These are phyloP conservation scores for Tolypocladium nubicola DNA, from an alignment of 2,329 filamentous ascomycete species.

Conservation along the genomic window DNA sequence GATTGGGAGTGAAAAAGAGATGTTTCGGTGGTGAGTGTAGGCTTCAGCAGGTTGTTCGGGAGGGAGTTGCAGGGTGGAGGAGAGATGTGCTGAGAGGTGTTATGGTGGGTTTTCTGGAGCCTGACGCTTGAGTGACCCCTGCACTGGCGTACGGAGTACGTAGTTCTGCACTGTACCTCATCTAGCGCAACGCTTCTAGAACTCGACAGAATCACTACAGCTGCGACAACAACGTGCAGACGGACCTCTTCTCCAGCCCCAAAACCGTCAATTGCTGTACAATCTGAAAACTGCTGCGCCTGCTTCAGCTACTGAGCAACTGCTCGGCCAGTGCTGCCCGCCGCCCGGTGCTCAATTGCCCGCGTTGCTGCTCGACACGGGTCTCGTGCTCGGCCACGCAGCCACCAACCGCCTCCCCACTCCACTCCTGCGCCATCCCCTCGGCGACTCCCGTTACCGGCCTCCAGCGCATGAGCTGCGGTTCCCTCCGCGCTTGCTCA, in stretches of 20 bases:
- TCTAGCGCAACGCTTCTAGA: conserved; percentile 13
- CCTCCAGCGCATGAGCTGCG: background rate
- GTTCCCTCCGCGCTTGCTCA: background rate
- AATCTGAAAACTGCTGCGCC: background rate
- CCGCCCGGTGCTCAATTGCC: background rate
- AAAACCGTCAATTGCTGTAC: background rate
- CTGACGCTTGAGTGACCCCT: background rate
- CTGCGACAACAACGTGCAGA: too few species aligned
- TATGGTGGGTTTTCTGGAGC: background rate
- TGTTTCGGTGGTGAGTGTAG: background rate
- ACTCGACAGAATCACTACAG: conserved; percentile 13
- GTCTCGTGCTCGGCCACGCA: background rate
- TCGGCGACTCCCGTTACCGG: background rate
- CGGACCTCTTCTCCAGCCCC: background rate
- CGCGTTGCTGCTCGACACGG: background rate
- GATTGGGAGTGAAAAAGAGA: background rate
- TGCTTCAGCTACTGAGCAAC: background rate
- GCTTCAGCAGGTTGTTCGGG: background rate
- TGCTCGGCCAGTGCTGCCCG: background rate
- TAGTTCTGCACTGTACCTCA: too few species aligned
- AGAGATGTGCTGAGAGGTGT: background rate
- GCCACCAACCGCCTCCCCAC: background rate
- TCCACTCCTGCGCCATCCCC: background rate
- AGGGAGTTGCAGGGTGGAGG: background rate
- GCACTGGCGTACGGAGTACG: background rate